Evolutionary conservation across 805 yeast species (phyloP).

Genomic region (Starmerella bacillaris): DNA sequence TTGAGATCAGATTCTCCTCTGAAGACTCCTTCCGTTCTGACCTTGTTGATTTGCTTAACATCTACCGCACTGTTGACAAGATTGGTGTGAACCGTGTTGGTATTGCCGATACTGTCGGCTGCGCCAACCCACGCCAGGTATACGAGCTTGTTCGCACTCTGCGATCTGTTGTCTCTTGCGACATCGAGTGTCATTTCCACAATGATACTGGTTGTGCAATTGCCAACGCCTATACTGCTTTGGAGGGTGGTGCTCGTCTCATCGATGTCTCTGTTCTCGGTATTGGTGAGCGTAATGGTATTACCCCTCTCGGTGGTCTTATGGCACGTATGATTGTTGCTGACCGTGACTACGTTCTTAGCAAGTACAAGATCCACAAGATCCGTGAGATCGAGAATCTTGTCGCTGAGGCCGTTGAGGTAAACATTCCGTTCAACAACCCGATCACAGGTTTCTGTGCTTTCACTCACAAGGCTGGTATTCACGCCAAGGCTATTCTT

Average conservation of each 20-base stretch:
- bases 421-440: slow-evolving; percentile 92
- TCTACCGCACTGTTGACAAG: slow-evolving; percentile 89
- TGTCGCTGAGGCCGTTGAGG: slow-evolving; percentile 95
- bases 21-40: slow-evolving; percentile 97
- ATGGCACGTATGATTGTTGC: slow-evolving; percentile 99
- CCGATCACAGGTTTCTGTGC: slow-evolving; percentile 99
- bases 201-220: slow-evolving; percentile 98
- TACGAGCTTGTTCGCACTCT: slow-evolving; percentile 89
- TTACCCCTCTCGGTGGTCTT: slow-evolving; percentile 90
- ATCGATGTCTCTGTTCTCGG: slow-evolving; percentile 93
- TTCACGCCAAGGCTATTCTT: slow-evolving; percentile 94
- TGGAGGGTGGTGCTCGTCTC: slow-evolving; percentile 91
- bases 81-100: slow-evolving; percentile 98
- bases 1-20: slow-evolving; percentile 89
- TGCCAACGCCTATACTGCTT: slow-evolving; percentile 94
- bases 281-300: slow-evolving; percentile 97
- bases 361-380: slow-evolving; percentile 89
- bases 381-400: slow-evolving; percentile 86
- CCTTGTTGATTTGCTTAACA: slow-evolving; percentile 83
- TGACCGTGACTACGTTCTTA: slow-evolving; percentile 83
- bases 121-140: slow-evolving; percentile 98
- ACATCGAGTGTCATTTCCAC: slow-evolving; percentile 97
- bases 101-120: slow-evolving; percentile 97
- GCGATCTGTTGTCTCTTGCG: slow-evolving; percentile 85
- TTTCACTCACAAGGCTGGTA: slow-evolving; percentile 97